These are phyloP conservation scores for Coemansia sp. DNA, from an alignment of 192 early-diverging fungal genomes.

Conservation along the genomic window DNA sequence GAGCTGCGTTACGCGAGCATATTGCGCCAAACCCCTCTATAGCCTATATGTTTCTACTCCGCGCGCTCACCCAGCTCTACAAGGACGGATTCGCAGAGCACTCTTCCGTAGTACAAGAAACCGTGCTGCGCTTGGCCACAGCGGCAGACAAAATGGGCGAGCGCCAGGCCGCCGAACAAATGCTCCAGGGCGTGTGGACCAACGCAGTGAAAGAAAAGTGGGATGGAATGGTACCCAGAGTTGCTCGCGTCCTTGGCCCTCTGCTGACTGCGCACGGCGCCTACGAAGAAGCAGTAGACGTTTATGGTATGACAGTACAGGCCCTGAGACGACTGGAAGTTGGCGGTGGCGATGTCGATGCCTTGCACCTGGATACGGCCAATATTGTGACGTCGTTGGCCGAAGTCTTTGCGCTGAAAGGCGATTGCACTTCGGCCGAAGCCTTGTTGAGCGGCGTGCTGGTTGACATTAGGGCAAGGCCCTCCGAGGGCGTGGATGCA, in stretches of 20 bases:
- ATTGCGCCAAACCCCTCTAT: slow-evolving; percentile 42
- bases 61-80: slow-evolving; percentile 42
- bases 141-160: slow-evolving; percentile 40
- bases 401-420: slow-evolving; percentile 42
- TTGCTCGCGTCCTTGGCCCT: slow-evolving; percentile 34
- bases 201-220: slow-evolving; percentile 18
- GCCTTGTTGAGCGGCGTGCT: slow-evolving; percentile 30
- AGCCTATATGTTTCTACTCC: slow-evolving; percentile 45
- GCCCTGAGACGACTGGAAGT: slow-evolving; percentile 1
- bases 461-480: slow-evolving; percentile 21
- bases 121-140: slow-evolving; percentile 34
- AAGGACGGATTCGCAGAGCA: slow-evolving; percentile 29
- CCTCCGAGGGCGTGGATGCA: slow-evolving; percentile 1
- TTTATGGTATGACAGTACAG: slow-evolving; percentile 36
- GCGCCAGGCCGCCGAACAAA: slow-evolving; percentile 21
- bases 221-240: slow-evolving; percentile 12
- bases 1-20: slow-evolving; percentile 44
- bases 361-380: slow-evolving; percentile 20
- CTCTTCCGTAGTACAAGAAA: slow-evolving; percentile 34
- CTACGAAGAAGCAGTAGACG: not conserved
- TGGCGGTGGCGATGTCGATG: not conserved
- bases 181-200: slow-evolving; percentile 27
- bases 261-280: slow-evolving; percentile 9
- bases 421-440: slow-evolving; percentile 25
- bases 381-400: slow-evolving; percentile 42